Percentiles rank a stretch among this genome's conserved stretches.
Conservation (phyloP, 2,329 filamentous ascomycete species). For the Neurospora crassa region DNA sequence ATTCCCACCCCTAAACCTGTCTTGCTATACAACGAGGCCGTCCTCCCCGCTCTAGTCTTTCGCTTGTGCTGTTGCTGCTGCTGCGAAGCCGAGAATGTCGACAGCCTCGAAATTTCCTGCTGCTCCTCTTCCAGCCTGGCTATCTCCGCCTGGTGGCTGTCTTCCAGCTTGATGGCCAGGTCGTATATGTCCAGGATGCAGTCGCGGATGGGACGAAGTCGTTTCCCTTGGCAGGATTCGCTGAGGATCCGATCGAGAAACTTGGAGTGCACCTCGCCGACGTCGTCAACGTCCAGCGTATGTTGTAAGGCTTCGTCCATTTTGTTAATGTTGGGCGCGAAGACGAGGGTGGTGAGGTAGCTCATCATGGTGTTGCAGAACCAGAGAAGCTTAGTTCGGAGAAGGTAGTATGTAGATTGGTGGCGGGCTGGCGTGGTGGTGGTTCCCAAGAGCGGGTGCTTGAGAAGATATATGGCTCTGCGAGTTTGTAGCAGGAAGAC, state of each 20-base stretch:
- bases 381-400: constrained; percentile 66
- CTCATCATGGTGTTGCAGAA: constrained; percentile 66
- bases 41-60: constrained; percentile 3
- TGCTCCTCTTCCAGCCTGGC: constrained; percentile 28
- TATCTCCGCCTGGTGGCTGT: constrained; percentile 38
- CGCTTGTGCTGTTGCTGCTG: constrained; percentile 6
- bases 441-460: constrained; percentile 35
- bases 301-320: constrained; percentile 48
- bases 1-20: constrained; percentile 6
- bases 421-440: constrained; percentile 24
- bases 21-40: constrained; percentile 13
- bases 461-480: constrained; percentile 58
- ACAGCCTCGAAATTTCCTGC: constrained; percentile 30
- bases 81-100: constrained; percentile 22
- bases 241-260: constrained; percentile 56
- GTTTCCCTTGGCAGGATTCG: constrained; percentile 59
- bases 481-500: constrained; percentile 70
- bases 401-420: constrained; percentile 42
- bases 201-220: constrained; percentile 60
- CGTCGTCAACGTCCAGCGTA: constrained; percentile 68
- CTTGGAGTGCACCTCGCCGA: constrained; percentile 59
- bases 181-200: constrained; percentile 70
- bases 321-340: constrained; percentile 47
- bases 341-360: constrained; percentile 65
- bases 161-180: constrained; percentile 59